Evolutionary conservation across 2,329 filamentous ascomycete genomes (phyloP).

Genomic region (Fusarium beomiforme): DNA sequence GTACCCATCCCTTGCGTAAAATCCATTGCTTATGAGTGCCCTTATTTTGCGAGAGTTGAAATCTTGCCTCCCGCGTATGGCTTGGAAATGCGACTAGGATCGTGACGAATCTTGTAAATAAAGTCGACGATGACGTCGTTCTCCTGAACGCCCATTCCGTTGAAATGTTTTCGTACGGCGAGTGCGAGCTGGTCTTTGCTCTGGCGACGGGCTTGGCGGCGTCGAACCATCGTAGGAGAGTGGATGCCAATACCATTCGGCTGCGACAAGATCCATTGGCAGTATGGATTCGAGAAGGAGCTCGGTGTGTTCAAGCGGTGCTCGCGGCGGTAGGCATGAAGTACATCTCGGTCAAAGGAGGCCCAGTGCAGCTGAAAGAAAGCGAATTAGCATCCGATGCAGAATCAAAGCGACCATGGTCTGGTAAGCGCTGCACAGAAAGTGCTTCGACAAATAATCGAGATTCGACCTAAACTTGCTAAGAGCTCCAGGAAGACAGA

Average conservation of each 20-base stretch:
- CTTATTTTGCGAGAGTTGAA: constrained; percentile 24
- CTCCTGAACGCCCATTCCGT: constrained; percentile 80
- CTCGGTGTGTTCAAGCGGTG: constrained; percentile 77
- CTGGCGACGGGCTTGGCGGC: constrained; percentile 71
- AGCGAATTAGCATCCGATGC: constrained; percentile 17
- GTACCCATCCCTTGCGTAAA: constrained; percentile 16
- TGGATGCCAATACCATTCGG: constrained; percentile 73
- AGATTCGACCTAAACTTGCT: background rate
- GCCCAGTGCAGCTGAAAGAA: constrained; percentile 69
- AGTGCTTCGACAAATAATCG: background rate
- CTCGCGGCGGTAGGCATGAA: constrained; percentile 80
- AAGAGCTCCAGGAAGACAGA: background rate
- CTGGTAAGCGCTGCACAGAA: background rate
- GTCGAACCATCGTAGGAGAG: constrained; percentile 80
- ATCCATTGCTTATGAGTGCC: background rate
- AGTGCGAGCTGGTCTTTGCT: constrained; percentile 77
- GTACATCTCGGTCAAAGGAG: constrained; percentile 71
- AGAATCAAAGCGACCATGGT: background rate
- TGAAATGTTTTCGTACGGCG: constrained; percentile 84
- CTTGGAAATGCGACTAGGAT: constrained; percentile 44
- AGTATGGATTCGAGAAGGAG: constrained; percentile 72
- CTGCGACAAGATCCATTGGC: constrained; percentile 69
- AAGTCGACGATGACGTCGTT: constrained; percentile 85
- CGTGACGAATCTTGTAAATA: constrained; percentile 71
- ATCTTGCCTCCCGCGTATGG: constrained; percentile 20